Evolutionary conservation across 2,329 filamentous ascomycete species (phyloP).

Genomic region (Microthyrium microscopicum): DNA sequence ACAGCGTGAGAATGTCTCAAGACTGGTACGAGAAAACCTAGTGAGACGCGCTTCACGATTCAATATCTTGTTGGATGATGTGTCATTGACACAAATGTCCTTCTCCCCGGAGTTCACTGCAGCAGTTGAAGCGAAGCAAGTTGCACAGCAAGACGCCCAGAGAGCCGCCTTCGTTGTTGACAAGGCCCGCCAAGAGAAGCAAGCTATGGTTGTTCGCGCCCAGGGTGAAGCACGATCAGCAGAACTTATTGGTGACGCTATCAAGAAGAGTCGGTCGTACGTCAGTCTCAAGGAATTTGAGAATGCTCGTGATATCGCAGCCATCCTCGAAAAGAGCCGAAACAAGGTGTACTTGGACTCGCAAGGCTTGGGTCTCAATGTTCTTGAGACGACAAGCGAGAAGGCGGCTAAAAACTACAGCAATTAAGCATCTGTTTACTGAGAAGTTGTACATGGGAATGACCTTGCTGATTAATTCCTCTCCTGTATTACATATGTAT

Average conservation of each 20-base stretch:
- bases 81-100: constrained; percentile 69
- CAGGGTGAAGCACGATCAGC: constrained; percentile 98
- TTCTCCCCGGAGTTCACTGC: constrained; percentile 56
- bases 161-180: constrained; percentile 94
- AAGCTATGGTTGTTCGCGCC: constrained; percentile 93
- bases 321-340: constrained; percentile 70
- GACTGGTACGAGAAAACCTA: constrained; percentile 82
- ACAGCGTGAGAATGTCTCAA: constrained; percentile 91
- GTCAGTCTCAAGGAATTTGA: constrained; percentile 96
- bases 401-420: constrained; percentile 16
- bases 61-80: constrained; percentile 95
- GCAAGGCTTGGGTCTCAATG: constrained; percentile 80
- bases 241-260: constrained; percentile 93
- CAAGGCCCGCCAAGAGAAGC: constrained; percentile 98
- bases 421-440: background rate
- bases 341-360: constrained; percentile 92
- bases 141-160: constrained; percentile 80
- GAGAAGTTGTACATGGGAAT: background rate
- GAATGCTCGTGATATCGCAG: constrained; percentile 81
- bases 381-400: constrained; percentile 32
- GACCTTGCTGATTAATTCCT: background rate
- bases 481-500: constrained; percentile 1
- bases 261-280: constrained; percentile 98
- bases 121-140: constrained; percentile 53
- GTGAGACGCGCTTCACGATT: constrained; percentile 82